Base-by-base conservation (phyloP, 805 yeast species). In the Kazachstania bromeliacearum region DNA sequence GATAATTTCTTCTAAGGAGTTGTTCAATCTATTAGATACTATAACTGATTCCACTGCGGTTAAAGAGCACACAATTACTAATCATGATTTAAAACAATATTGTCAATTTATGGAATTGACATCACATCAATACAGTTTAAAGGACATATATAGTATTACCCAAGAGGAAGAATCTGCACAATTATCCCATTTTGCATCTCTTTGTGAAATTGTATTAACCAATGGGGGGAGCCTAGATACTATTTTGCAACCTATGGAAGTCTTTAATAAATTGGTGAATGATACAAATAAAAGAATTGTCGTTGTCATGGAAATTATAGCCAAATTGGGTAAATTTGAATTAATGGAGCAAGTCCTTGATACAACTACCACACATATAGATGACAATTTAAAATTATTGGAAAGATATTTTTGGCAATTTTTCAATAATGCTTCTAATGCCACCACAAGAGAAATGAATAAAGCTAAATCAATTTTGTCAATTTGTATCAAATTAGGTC, bases 361-460 rank as follows among this genome's bases (percentile, higher is more conserved):
- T 24, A 12, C 10, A 10, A 34, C 40, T 23, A 33, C 45, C 16
- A 20, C 28, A 20, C 29, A 39, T 12, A 46, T 42, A 8, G 48
- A 50, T 14, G 39, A 17, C 5, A n/a, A 26, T 20, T 6, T 36
- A 9, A 33, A 30, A 3, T 14, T 36, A 1, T 37, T 62, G 6
- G 44, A 52, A 12, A 52, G 53, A 25, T 52, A 56, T 41, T 68
- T 68, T 37, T 63, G 71, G 64, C 54, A 56, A 23, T 64, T 63
- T 36, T 68, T 61, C 44, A 67, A 68, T 33, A 49, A 47, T 23
- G 70, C 73, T 0, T 48, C 70, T 1, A 67, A 62, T 43, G 68
- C 59, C 18, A 48, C 51, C 19, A 44, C 56, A 4, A 51, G 66
- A 36, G 63, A 62, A 15, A 55, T 70, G 52, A 50, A 48, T 21